Percentiles rank a stretch among this genome's conserved stretches.
These are phyloP conservation scores for Leptographium procerum DNA, from an alignment of 2,329 filamentous ascomycete species.

Conservation along the genomic window DNA sequence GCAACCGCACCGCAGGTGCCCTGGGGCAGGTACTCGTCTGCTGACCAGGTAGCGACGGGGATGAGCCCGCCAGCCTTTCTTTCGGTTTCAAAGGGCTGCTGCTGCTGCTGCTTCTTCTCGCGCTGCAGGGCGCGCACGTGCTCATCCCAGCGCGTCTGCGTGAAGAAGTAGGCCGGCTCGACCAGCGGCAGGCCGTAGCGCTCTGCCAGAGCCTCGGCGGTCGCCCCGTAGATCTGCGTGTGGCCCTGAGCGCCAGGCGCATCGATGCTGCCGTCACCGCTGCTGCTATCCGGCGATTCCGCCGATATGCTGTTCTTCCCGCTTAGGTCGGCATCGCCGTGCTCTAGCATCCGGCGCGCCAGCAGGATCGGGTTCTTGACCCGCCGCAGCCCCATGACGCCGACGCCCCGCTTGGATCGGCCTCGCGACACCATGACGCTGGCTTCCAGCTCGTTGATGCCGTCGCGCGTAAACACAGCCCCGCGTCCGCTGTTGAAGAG, in stretches of 20 bases:
- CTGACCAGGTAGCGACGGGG: constrained; percentile 3
- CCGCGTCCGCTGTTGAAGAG: constrained; percentile 79
- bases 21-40: constrained; percentile 53
- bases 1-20: constrained; percentile 79
- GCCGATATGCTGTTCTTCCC: neutral
- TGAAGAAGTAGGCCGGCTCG: constrained; percentile 65
- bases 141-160: constrained; percentile 60
- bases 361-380: constrained; percentile 74
- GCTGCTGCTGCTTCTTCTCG: constrained; percentile 21
- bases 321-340: constrained; percentile 47
- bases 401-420: constrained; percentile 63
- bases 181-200: constrained; percentile 62
- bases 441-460: constrained; percentile 76
- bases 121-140: constrained; percentile 43
- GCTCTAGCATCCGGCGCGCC: constrained; percentile 58
- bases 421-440: constrained; percentile 74
- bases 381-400: constrained; percentile 58
- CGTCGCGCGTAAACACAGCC: constrained; percentile 75
- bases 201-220: constrained; percentile 57
- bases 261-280: neutral
- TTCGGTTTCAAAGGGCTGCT: no score
- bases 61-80: no score
- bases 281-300: neutral
- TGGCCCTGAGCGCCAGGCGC: constrained; percentile 38
- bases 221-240: constrained; percentile 36